Percentiles rank a stretch among this genome's conserved stretches.
These are phyloP conservation scores for maize (Zea mays) DNA, from an alignment of 176 grass and related monocot genomes.

Conservation along the genomic window Zm-B73-REFERENCE-NAM-5.0 NC_050103.1:23261001-23261500, in stretches of 20 bases:
- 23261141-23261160: neutral
- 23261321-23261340: slow-evolving; percentile 18
- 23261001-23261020: neutral
- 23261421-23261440: slow-evolving; percentile 29
- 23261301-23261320: slow-evolving; percentile 26
- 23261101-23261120: neutral
- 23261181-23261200: too few species aligned
- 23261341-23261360: too few species aligned
- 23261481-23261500: slow-evolving; percentile 35
- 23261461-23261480: slow-evolving; percentile 33
- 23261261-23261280: slow-evolving; percentile 27
- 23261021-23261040: neutral
- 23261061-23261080: slow-evolving; percentile 1
- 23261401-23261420: slow-evolving; percentile 42
- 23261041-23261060: neutral
- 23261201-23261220: neutral
- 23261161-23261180: neutral
- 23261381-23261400: slow-evolving; percentile 38
- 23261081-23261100: neutral
- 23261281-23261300: slow-evolving; percentile 15
- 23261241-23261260: slow-evolving; percentile 14
- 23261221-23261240: slow-evolving; percentile 19
- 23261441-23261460: slow-evolving; percentile 25
- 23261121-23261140: neutral
- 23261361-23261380: slow-evolving; percentile 25